phyloP scores from a whole-genome alignment of 1,284 basidiomycete genomes.

The Ganoderma sinense region DNA sequence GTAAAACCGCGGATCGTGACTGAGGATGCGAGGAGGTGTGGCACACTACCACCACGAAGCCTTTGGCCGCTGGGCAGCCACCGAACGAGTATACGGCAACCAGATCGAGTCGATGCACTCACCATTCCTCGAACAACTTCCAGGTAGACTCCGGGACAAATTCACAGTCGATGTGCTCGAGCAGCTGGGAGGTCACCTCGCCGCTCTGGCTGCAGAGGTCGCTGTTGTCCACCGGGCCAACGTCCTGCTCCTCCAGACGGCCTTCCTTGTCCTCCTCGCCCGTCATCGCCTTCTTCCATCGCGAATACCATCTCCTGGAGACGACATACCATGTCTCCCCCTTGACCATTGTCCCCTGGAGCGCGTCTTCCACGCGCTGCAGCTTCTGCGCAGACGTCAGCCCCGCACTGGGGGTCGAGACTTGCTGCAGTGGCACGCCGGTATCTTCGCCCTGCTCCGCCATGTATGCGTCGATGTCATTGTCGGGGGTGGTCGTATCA shows the following conservation, averaged over 20 bases:
- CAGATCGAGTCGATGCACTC: constrained; percentile 20
- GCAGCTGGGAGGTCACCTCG: constrained; percentile 50
- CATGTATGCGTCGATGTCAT: constrained; percentile 74
- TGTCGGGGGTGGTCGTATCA: constrained; percentile 38
- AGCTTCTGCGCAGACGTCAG: constrained; percentile 56
- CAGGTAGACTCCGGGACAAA: constrained; percentile 81
- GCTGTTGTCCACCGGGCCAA: constrained; percentile 82
- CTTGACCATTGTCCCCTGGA: constrained; percentile 56
- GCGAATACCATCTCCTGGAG: constrained; percentile 73
- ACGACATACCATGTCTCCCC: constrained; percentile 86
- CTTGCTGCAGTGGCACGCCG: constrained; percentile 13
- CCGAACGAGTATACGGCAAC: background rate
- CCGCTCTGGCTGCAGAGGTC: constrained; percentile 63
- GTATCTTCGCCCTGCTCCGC: constrained; percentile 62
- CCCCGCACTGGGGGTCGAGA: constrained; percentile 16
- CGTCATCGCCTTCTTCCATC: constrained; percentile 76
- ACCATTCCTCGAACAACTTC: constrained; percentile 61
- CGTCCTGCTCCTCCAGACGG: constrained; percentile 60
- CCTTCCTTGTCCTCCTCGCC: constrained; percentile 75
- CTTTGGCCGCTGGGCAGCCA: background rate
- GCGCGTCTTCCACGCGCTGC: constrained; percentile 54
- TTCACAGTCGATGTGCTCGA: constrained; percentile 81
- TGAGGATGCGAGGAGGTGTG: background rate
- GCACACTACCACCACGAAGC: constrained; percentile 1
- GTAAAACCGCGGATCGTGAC: too few species aligned